Evolutionary conservation across 2,329 filamentous ascomycete genomes (phyloP).

Genomic region (Elsinoe arachidis): DNA sequence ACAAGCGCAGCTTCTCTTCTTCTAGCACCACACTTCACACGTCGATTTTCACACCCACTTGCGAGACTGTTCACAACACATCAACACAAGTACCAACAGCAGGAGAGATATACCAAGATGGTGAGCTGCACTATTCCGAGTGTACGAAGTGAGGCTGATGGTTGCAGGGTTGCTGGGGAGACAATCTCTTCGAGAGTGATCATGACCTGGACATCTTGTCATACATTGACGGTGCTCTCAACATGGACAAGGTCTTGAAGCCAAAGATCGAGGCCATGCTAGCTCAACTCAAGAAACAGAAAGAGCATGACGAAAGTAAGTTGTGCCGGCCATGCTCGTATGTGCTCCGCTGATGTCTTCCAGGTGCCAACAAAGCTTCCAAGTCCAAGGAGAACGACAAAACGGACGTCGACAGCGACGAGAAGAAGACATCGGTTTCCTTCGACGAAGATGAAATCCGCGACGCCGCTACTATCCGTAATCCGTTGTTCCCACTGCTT

Average conservation of each 20-base stretch:
- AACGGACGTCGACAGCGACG: neutral
- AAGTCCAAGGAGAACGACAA: neutral
- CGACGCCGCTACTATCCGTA: neutral
- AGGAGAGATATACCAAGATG: neutral
- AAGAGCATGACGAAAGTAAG: neutral
- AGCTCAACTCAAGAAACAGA: neutral
- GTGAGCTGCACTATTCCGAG: neutral
- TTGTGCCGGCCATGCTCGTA: neutral
- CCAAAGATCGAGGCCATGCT: neutral
- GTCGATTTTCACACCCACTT: too few species aligned
- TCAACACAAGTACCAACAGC: neutral
- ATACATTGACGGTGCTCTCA: neutral
- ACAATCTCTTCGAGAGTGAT: neutral
- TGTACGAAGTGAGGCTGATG: neutral
- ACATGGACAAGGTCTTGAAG: neutral
- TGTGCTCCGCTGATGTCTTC: neutral
- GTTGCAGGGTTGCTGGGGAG: neutral
- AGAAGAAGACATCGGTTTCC: neutral
- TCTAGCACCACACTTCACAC: neutral
- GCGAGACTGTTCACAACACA: too few species aligned
- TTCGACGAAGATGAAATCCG: neutral
- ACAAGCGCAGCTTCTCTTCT: neutral
- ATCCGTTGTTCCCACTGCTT: neutral
- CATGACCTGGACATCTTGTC: neutral
- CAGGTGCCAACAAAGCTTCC: neutral